Evolutionary conservation across 73 alveolate genomes (phyloP).

Genomic region (Symbiodinium pilosum): DNA sequence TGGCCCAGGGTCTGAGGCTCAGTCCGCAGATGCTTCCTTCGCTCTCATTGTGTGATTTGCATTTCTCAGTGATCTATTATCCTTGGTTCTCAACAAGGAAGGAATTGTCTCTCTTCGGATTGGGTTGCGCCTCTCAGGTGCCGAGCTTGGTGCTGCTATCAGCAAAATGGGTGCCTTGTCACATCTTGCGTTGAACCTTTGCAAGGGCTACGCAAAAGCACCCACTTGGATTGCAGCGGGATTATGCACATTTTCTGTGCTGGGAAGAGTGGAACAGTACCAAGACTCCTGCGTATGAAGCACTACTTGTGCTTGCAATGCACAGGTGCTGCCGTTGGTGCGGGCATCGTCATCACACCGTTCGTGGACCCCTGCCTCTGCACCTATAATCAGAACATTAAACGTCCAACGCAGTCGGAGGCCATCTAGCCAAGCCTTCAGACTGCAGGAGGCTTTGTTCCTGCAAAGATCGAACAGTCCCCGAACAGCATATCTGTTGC

Average conservation of each 20-base stretch:
- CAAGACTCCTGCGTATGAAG: too few relatives aligned
- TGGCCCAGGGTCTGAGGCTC: too few relatives aligned
- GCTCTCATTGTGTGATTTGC: too few relatives aligned
- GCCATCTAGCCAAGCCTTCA: neutral
- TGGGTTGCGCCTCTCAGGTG: too few relatives aligned
- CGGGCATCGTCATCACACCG: conserved; percentile 59
- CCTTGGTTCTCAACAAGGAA: too few relatives aligned
- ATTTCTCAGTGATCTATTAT: too few relatives aligned
- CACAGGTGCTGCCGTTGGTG: conserved; percentile 57
- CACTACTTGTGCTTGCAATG: neutral
- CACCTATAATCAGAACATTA: too few relatives aligned
- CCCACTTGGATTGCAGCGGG: neutral
- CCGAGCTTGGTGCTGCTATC: conserved; percentile 54
- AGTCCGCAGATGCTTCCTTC: too few relatives aligned
- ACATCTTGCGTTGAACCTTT: neutral
- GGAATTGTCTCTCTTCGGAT: too few relatives aligned
- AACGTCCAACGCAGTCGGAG: too few relatives aligned
- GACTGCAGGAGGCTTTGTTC: conserved; percentile 45
- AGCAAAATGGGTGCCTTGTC: conserved; percentile 57
- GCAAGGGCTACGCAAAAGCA: too few relatives aligned
- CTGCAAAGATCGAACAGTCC: conserved; percentile 43
- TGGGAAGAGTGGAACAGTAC: too few relatives aligned
- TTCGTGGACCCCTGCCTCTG: conserved; percentile 22
- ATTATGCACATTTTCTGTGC: neutral
- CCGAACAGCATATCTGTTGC: conserved; percentile 51